These are phyloP conservation scores for Phyllosticta paracitricarpa DNA, from an alignment of 2,329 filamentous ascomycete genomes.

Conservation along the genomic window DNA sequence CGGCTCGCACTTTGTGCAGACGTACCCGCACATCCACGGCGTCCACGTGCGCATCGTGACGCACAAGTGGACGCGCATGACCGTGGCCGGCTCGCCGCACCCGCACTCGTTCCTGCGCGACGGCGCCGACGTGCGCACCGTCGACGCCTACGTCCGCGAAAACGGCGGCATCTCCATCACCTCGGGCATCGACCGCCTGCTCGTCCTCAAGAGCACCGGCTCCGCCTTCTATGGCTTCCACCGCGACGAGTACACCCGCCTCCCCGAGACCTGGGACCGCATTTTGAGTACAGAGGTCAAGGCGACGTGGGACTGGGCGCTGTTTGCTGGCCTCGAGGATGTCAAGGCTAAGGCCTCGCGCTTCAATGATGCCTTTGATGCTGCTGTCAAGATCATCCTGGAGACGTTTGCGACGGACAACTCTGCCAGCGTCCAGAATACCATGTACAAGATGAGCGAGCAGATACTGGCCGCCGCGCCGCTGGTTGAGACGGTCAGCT, in stretches of 20 bases:
- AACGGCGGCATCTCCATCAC: slow-evolving; percentile 62
- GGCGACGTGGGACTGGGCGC: slow-evolving; percentile 74
- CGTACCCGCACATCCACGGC: slow-evolving; percentile 76
- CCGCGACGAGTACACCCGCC: slow-evolving; percentile 83
- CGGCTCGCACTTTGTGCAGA: slow-evolving; percentile 78
- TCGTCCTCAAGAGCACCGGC: slow-evolving; percentile 92
- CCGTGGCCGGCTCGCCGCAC: slow-evolving; percentile 77
- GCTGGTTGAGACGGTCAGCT: slow-evolving; percentile 62
- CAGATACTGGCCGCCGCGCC: slow-evolving; percentile 70
- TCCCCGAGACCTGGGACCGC: slow-evolving; percentile 86
- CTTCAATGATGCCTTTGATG: slow-evolving; percentile 72
- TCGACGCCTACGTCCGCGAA: slow-evolving; percentile 60
- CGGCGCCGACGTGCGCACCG: slow-evolving; percentile 75
- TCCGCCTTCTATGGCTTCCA: slow-evolving; percentile 94
- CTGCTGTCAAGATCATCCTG: slow-evolving; percentile 76
- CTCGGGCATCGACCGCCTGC: slow-evolving; percentile 69
- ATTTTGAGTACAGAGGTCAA: slow-evolving; percentile 93
- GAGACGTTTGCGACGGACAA: slow-evolving; percentile 83
- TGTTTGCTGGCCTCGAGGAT: slow-evolving; percentile 54
- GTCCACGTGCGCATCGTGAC: slow-evolving; percentile 74
- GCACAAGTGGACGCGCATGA: slow-evolving; percentile 87
- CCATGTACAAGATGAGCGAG: slow-evolving; percentile 98
- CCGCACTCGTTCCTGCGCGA: slow-evolving; percentile 93
- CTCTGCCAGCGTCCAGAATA: slow-evolving; percentile 88
- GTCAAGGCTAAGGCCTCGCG: slow-evolving; percentile 53